Evolutionary conservation across 768 basidiomycete genomes (phyloP).

Genomic region (Amanita subjunquillea): DNA sequence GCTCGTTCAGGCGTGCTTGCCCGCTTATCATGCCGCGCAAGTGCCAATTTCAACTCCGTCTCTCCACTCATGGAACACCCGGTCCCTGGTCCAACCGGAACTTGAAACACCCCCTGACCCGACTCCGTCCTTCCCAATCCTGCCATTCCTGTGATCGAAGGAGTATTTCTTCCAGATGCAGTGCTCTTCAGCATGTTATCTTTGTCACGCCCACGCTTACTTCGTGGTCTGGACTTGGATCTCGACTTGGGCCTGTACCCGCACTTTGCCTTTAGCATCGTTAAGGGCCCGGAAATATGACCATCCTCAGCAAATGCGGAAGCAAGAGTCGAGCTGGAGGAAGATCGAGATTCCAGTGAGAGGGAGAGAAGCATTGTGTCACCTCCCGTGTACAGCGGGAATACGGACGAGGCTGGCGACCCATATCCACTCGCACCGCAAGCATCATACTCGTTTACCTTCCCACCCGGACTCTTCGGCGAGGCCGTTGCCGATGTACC

Average conservation of each 20-base stretch:
- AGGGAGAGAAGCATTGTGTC: neutral
- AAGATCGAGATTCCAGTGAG: neutral
- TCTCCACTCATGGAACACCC: conserved; percentile 54
- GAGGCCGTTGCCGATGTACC: neutral
- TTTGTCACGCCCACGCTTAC: neutral
- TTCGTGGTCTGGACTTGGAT: neutral
- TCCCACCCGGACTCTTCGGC: neutral
- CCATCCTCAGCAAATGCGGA: neutral
- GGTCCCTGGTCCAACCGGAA: conserved; percentile 10
- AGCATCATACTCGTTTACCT: neutral
- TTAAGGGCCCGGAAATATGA: neutral
- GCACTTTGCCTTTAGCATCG: neutral
- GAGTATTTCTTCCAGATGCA: too few species aligned
- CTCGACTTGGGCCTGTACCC: neutral
- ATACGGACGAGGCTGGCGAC: neutral
- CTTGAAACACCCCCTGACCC: neutral
- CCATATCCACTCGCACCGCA: neutral
- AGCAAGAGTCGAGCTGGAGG: neutral
- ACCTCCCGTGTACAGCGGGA: neutral
- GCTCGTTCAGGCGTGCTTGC: conserved; percentile 7
- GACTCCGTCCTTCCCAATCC: neutral
- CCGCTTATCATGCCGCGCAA: conserved; percentile 22
- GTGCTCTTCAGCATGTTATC: neutral
- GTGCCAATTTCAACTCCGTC: conserved; percentile 46
- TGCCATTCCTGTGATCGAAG: neutral